Conservation (phyloP, 169 alveolate genomes). For the Plasmodium knowlesi region DNA sequence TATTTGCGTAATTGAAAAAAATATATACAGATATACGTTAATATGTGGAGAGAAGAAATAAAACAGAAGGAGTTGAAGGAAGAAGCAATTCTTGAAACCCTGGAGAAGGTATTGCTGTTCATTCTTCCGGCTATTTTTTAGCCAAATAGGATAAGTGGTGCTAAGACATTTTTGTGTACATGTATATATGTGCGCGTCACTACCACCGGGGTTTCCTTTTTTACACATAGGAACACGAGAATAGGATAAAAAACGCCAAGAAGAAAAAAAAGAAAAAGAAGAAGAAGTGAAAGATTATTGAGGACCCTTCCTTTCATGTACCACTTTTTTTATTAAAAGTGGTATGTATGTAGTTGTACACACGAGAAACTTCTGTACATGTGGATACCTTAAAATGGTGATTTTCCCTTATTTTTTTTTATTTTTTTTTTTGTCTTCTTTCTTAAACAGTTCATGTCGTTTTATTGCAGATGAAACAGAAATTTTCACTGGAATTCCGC, state of each 20-base stretch:
- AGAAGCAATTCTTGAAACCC: conserved; percentile 48
- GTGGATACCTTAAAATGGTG: background rate
- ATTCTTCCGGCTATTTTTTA: background rate
- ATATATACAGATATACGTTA: conserved; percentile 37
- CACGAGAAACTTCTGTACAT: background rate
- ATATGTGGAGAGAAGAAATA: conserved; percentile 71
- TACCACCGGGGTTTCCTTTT: background rate
- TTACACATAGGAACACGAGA: conserved; percentile 57
- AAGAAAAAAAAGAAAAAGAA: conserved; percentile 55
- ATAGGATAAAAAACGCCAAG: conserved; percentile 10
- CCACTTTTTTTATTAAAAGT: conserved; percentile 7
- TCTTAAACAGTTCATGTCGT: background rate
- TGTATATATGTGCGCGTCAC: background rate
- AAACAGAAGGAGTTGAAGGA: conserved; percentile 40
- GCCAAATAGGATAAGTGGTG: background rate
- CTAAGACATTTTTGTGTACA: background rate
- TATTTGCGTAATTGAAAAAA: conserved; percentile 2
- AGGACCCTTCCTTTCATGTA: background rate
- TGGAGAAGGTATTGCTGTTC: conserved; percentile 46
- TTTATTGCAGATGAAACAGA: background rate
- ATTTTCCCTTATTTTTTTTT: background rate
- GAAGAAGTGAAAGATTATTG: conserved; percentile 12
- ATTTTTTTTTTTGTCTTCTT: background rate
- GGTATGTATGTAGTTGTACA: background rate
- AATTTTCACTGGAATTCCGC: background rate